Base-by-base conservation (phyloP, 345 rosid genomes). In the Eutrema yunnanense region DNA sequence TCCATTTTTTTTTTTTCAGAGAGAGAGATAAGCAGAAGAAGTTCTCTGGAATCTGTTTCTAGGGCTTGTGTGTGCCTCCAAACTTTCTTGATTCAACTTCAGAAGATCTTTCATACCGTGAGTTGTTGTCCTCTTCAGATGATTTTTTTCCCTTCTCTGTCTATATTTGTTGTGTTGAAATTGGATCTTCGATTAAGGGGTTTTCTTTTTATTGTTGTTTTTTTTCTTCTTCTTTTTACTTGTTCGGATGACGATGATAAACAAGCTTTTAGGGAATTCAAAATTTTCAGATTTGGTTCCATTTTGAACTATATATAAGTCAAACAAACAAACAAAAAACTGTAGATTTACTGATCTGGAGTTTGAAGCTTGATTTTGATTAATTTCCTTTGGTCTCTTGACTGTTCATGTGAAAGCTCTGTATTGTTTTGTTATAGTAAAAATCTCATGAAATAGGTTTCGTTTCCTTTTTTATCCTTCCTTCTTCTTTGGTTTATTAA, bases 101-200 rank as follows among this genome's bases (percentile, higher is more conserved):
- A 3, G 27, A 56, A 49, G 67, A 60, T 81, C 79, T 76, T 75
- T 62, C 16, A 43, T 11, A 29, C 63, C 52, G 86, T 87, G 78
- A 82, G 80, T 79, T 72, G 48, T 63, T 30, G 47, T 60, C 57
- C 3, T 46, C n/a, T 19, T 19, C 22, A 19, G 22, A 19, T n/a
- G n/a, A 19, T 19, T 19, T 19, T 19, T 19, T 56, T 55, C 9
- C 14, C 3, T 27, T 27, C 6, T 59, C 52, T 29, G 14, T 43
- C 7, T 26, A 3, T 46, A 10, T 34, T 12, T 47, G 9, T 36
- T 73, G 38, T 43, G 36, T 57, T 66, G 36, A 40, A 44, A 42
- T 8, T 75, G 50, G 72, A 71, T 71, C 80, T 77, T 50, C 14
- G 49, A 42, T 64, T 44, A 9, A 44, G 46, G 12, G 14, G 6